Percentiles rank a stretch among this genome's conserved stretches.
These are phyloP conservation scores for Ustilago curta DNA, from an alignment of 1,284 basidiomycete species.

Conservation along the genomic window DNA sequence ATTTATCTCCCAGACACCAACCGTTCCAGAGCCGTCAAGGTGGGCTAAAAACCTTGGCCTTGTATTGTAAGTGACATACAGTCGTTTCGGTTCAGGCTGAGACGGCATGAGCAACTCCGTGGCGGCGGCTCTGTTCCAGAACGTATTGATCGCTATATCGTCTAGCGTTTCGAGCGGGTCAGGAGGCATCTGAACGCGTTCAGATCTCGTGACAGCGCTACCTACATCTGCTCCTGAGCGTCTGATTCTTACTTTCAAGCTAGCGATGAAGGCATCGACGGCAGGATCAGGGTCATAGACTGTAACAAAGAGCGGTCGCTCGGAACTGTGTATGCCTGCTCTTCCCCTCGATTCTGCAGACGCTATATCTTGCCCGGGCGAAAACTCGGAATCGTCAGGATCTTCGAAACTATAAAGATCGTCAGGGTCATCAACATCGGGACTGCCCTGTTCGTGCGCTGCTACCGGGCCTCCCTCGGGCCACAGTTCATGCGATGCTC, in stretches of 20 bases:
- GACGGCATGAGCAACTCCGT: constrained; percentile 4
- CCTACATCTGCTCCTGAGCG: not conserved
- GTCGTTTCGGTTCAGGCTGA: not conserved
- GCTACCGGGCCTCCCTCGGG: too few species aligned
- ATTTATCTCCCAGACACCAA: constrained; percentile 11
- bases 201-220: too few species aligned
- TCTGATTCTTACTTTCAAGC: not conserved
- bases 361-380: too few species aligned
- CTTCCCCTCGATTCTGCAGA: not conserved
- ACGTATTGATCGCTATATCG: not conserved
- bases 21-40: not conserved
- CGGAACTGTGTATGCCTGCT: not conserved
- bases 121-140: constrained; percentile 9
- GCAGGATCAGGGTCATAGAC: constrained; percentile 1
- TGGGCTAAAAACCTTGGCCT: not conserved
- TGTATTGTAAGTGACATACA: not conserved
- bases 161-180: not conserved
- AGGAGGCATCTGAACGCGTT: not conserved
- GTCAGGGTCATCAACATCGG: too few species aligned
- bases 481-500: too few species aligned
- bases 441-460: too few species aligned
- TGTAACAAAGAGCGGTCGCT: not conserved
- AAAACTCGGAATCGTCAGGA: too few species aligned
- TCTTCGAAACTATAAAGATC: too few species aligned
- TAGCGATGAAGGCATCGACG: constrained; percentile 1